A percentile compares a stretch with the other conserved stretches of the same genome.
Conservation (phyloP, 805 yeast genomes). For the Kodamaea nitidulidarum region DNA sequence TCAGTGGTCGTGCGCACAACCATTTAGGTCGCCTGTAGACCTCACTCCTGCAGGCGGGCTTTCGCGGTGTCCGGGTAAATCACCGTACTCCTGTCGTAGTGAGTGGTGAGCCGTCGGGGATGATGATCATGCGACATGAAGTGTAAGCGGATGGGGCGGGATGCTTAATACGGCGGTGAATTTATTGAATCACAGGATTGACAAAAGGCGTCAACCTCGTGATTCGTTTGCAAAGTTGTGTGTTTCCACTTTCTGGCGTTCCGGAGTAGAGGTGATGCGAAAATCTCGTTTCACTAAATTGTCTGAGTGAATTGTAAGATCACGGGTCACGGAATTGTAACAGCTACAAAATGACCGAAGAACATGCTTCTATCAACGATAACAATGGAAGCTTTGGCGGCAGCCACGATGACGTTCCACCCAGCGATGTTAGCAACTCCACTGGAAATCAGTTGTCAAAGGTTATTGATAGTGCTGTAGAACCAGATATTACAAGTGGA, state of each 20-base stretch:
- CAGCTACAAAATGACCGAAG: not conserved
- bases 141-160: not conserved
- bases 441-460: too few relatives aligned
- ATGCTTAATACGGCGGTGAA: not conserved
- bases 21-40: not conserved
- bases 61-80: not conserved
- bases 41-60: not conserved
- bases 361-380: not conserved
- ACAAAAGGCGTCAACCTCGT: too few relatives aligned
- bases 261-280: not conserved
- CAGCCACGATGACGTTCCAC: too few relatives aligned
- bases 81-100: not conserved
- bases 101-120: not conserved
- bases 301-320: too few relatives aligned
- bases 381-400: not conserved
- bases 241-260: not conserved
- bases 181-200: too few relatives aligned
- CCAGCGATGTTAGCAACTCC: too few relatives aligned
- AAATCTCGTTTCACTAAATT: constrained; percentile 1
- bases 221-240: too few relatives aligned
- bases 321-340: not conserved
- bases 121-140: too few relatives aligned
- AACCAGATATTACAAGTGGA: too few relatives aligned
- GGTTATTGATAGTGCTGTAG: too few relatives aligned
- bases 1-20: constrained; percentile 5